phyloP scores from a whole-genome alignment of 1,139 yeast species.

The Hyphopichia wangnamkhiaoensis region DNA sequence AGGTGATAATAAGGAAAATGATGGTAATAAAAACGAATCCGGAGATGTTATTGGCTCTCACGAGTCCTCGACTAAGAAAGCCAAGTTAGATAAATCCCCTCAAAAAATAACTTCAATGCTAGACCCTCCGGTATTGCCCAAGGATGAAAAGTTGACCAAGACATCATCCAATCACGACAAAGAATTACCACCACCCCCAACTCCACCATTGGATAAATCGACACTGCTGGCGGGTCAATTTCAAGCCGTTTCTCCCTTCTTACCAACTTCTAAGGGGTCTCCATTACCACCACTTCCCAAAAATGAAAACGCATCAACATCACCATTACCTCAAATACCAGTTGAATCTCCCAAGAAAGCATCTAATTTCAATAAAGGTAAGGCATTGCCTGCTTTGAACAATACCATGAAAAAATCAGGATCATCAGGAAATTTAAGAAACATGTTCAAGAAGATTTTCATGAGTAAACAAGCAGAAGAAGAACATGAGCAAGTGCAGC shows the following conservation, averaged over 20 bases:
- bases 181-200: conserved; percentile 1
- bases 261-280: no score
- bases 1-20: neutral
- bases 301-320: no score
- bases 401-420: conserved; percentile 9
- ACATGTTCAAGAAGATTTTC: conserved; percentile 5
- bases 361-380: neutral
- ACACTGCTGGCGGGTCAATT: no score
- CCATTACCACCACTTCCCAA: no score
- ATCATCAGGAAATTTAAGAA: conserved; percentile 13
- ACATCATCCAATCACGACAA: neutral
- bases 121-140: neutral
- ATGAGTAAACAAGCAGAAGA: neutral
- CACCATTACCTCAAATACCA: neutral
- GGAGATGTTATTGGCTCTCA: neutral
- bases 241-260: no score
- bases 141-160: neutral
- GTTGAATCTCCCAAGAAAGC: neutral
- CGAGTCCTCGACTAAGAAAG: neutral
- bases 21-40: neutral
- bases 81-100: conserved; percentile 1
- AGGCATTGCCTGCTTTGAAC: conserved; percentile 2
- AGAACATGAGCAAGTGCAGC: neutral
- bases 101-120: conserved; percentile 3
- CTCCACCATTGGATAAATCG: neutral